Evolutionary conservation across 352 stramenopile species (phyloP).

Genomic region (Phytopythium aichiense): DNA sequence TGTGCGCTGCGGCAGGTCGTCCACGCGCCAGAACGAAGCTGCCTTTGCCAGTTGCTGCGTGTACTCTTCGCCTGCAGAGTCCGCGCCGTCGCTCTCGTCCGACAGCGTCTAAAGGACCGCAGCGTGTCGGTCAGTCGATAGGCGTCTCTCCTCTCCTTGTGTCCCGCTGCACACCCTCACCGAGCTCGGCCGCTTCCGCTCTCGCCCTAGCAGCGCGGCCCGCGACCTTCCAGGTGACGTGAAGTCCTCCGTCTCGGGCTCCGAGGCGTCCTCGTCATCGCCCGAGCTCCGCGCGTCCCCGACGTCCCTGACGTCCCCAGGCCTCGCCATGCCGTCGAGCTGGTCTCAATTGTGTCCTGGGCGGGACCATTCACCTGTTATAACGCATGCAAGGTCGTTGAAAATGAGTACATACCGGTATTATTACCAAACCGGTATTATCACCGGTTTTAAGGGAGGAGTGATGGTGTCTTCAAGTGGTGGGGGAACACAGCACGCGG

Average conservation of each 20-base stretch:
- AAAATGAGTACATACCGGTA: neutral
- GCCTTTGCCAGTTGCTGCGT: conserved; percentile 10
- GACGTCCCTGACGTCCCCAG: neutral
- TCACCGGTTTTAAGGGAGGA: neutral
- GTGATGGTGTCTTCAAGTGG: conserved; percentile 3
- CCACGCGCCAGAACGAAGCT: conserved; percentile 16
- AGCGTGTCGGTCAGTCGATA: neutral
- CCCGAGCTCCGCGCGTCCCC: conserved; percentile 9
- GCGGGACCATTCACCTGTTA: neutral
- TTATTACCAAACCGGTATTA: neutral
- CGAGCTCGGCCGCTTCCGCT: conserved; percentile 18
- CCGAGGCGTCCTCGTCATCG: conserved; percentile 8
- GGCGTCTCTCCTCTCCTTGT: neutral
- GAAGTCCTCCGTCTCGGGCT: conserved; percentile 16
- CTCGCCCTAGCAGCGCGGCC: conserved; percentile 15
- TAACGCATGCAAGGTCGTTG: neutral
- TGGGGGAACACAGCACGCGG: neutral
- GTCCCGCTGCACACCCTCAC: conserved; percentile 11
- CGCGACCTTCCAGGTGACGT: conserved; percentile 17
- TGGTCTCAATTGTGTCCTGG: neutral
- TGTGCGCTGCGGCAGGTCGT: conserved; percentile 10
- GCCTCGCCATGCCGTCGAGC: conserved; percentile 7
- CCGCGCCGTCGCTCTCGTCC: conserved; percentile 13
- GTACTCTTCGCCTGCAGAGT: conserved; percentile 16
- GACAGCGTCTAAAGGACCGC: conserved; percentile 15